Percentiles rank a stretch among this genome's conserved stretches.
These are phyloP conservation scores for Cladosporium sp. DNA, from an alignment of 2,329 filamentous ascomycete genomes.

Conservation along the genomic window DNA sequence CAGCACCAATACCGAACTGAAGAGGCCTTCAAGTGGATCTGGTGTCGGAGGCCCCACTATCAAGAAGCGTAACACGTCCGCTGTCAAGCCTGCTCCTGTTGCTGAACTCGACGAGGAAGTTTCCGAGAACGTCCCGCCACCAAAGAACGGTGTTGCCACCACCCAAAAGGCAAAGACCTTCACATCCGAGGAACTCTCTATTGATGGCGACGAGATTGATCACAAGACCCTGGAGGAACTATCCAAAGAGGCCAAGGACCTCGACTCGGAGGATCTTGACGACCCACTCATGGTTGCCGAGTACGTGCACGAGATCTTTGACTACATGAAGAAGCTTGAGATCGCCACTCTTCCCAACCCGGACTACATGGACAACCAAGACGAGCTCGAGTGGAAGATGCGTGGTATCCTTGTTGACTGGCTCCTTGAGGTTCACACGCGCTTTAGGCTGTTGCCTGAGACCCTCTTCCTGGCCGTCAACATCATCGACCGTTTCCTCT, in stretches of 20 bases:
- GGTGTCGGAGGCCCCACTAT: slow-evolving; percentile 62
- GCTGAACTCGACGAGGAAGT: slow-evolving; percentile 46
- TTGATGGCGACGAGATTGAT: slow-evolving; percentile 38
- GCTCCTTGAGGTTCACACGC: slow-evolving; percentile 96
- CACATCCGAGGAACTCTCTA: slow-evolving; percentile 35
- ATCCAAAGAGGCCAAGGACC: slow-evolving; percentile 55
- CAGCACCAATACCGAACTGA: slow-evolving; percentile 61
- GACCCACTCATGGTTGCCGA: slow-evolving; percentile 98
- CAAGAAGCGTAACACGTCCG: slow-evolving; percentile 67
- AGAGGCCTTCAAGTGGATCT: slow-evolving; percentile 72
- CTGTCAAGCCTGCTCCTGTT: slow-evolving; percentile 52
- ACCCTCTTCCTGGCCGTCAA: slow-evolving; percentile 96
- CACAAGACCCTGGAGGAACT: slow-evolving; percentile 39
- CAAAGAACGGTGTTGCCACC: slow-evolving; percentile 51
- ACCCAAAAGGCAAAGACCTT: slow-evolving; percentile 46
- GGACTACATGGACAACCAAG: slow-evolving; percentile 92
- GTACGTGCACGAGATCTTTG: slow-evolving; percentile 95
- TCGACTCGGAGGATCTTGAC: slow-evolving; percentile 84
- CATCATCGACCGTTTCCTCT: slow-evolving; percentile 97
- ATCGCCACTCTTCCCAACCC: slow-evolving; percentile 79
- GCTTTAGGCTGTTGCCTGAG: slow-evolving; percentile 92
- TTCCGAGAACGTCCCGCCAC: slow-evolving; percentile 66
- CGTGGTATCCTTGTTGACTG: slow-evolving; percentile 96
- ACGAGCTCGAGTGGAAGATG: slow-evolving; percentile 97
- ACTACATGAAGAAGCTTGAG: slow-evolving; percentile 89